A percentile compares a stretch with the other conserved stretches of the same genome.
Conservation (phyloP, 805 yeast genomes). For the Candida sonorensis region DNA sequence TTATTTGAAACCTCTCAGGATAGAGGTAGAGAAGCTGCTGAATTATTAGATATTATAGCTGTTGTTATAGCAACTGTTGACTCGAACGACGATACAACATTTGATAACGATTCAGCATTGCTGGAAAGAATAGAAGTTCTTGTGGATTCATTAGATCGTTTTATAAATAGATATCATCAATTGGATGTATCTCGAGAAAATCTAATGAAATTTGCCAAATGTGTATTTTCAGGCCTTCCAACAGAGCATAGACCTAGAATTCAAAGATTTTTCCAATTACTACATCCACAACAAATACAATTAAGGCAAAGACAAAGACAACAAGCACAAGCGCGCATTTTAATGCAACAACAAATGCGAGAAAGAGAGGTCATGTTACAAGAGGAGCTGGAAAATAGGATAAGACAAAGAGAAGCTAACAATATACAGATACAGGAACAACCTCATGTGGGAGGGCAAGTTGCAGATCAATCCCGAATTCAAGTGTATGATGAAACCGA, state of each 20-base stretch:
- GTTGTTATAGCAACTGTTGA: constrained; percentile 20
- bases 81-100: constrained; percentile 11
- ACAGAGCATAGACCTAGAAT: constrained; percentile 24
- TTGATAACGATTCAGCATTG: constrained; percentile 15
- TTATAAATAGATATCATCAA: constrained; percentile 23
- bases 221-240: constrained; percentile 25
- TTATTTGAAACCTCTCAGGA: constrained; percentile 27
- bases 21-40: constrained; percentile 26
- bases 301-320: constrained; percentile 6
- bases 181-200: constrained; percentile 20
- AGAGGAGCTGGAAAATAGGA: too few relatives aligned
- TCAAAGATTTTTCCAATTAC: constrained; percentile 25
- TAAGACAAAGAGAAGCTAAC: too few relatives aligned
- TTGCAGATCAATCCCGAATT: neutral
- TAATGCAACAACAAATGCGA: neutral
- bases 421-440: constrained; percentile 1
- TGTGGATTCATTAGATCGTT: constrained; percentile 22
- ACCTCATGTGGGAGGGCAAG: neutral
- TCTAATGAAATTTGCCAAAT: constrained; percentile 24
- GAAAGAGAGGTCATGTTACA: too few relatives aligned
- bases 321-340: constrained; percentile 2
- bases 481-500: neutral
- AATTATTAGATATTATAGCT: constrained; percentile 24
- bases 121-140: constrained; percentile 21
- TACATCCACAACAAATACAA: constrained; percentile 7